A percentile compares a stretch with the other conserved stretches of the same genome.
phyloP scores from a whole-genome alignment of 2,329 filamentous ascomycete genomes.

The Hansfordia pulvinata region DNA sequence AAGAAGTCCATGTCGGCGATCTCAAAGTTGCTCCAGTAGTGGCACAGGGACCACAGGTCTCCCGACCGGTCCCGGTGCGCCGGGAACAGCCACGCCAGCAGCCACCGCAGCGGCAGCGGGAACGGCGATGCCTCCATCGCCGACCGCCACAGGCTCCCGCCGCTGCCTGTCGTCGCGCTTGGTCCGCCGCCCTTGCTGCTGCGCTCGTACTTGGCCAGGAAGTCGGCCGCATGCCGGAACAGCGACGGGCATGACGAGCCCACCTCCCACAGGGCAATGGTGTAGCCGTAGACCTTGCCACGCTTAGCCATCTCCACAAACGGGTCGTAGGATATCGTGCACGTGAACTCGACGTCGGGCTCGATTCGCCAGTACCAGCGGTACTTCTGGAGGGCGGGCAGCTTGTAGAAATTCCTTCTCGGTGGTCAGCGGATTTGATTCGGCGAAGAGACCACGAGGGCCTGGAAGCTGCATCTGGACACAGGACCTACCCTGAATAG shows the following conservation, averaged over 20 bases:
- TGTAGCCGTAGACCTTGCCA: constrained; percentile 29
- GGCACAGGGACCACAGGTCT: constrained; percentile 28
- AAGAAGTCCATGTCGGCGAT: constrained; percentile 32
- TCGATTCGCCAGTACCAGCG: constrained; percentile 34
- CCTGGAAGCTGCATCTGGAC: constrained; percentile 1
- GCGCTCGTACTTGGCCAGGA: constrained; percentile 23
- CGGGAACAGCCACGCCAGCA: constrained; percentile 20
- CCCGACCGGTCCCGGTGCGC: constrained; percentile 23
- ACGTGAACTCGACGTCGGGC: constrained; percentile 28
- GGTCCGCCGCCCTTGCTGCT: constrained; percentile 18
- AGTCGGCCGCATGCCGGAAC: constrained; percentile 25
- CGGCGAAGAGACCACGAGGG: not conserved
- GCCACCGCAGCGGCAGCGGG: constrained; percentile 24
- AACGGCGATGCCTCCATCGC: constrained; percentile 25
- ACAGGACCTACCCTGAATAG: constrained; percentile 27
- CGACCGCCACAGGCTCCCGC: constrained; percentile 24
- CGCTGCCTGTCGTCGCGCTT: constrained; percentile 21
- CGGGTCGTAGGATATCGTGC: constrained; percentile 31
- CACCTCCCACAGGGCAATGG: constrained; percentile 28
- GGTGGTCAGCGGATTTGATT: not conserved
- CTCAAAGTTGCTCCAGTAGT: constrained; percentile 35
- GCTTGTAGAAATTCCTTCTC: constrained; percentile 31
- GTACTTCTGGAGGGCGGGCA: constrained; percentile 24
- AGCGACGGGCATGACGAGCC: constrained; percentile 25
- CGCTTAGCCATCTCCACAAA: constrained; percentile 29